A percentile compares a stretch with the other conserved stretches of the same genome.
Conservation (phyloP, 2,329 filamentous ascomycete genomes). For the Xylaria digitata region DNA sequence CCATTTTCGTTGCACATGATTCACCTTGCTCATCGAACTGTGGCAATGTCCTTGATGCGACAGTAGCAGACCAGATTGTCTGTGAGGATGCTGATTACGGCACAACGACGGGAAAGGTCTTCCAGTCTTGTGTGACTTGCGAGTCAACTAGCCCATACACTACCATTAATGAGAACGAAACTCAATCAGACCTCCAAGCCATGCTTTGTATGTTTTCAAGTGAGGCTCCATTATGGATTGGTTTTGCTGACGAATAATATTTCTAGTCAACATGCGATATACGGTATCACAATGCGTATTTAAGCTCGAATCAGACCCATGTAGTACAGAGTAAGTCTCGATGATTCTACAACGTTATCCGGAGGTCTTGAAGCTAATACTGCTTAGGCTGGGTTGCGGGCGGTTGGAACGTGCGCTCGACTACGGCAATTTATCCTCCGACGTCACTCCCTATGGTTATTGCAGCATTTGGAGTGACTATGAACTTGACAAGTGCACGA, state of each 20-base stretch:
- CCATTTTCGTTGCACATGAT: slow-evolving; percentile 29
- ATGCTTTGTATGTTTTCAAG: slow-evolving; percentile 63
- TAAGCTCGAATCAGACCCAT: slow-evolving; percentile 57
- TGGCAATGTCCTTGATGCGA: slow-evolving; percentile 64
- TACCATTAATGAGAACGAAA: slow-evolving; percentile 50
- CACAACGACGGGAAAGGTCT: slow-evolving; percentile 59
- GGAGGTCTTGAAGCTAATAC: slow-evolving; percentile 43
- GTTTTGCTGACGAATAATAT: slow-evolving; percentile 38
- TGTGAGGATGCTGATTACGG: slow-evolving; percentile 58
- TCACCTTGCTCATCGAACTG: slow-evolving; percentile 64
- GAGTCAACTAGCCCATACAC: slow-evolving; percentile 62
- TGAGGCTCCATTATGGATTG: neutral
- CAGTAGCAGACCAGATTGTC: slow-evolving; percentile 59
- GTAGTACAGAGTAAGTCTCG: slow-evolving; percentile 62
- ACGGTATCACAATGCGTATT: slow-evolving; percentile 67
- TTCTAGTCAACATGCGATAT: slow-evolving; percentile 68
- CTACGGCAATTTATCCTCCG: slow-evolving; percentile 61
- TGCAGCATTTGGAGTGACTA: slow-evolving; percentile 61
- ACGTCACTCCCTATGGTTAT: slow-evolving; percentile 62
- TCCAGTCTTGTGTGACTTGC: slow-evolving; percentile 64
- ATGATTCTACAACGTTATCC: neutral
- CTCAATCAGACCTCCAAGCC: slow-evolving; percentile 62
- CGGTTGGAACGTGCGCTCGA: slow-evolving; percentile 59
- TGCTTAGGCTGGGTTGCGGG: slow-evolving; percentile 63
- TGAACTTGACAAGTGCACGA: slow-evolving; percentile 57